A percentile compares a stretch with the other conserved stretches of the same genome.
phyloP scores from a whole-genome alignment of 2,329 filamentous ascomycete genomes.

The Colletotrichum cereale region DNA sequence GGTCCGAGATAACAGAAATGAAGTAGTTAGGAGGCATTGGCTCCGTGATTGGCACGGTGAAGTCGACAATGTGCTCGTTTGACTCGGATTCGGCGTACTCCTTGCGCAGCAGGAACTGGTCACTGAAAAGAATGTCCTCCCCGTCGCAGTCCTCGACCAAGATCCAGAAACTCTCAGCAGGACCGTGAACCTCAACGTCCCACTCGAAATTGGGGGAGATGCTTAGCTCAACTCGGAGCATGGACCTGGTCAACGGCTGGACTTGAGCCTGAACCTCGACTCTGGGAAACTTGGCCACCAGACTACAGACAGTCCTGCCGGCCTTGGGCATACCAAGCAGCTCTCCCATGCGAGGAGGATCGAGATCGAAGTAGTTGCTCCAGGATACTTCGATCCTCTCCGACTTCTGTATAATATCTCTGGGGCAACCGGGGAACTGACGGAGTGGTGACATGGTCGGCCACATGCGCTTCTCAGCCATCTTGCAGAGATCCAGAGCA shows the following conservation, averaged over 20 bases:
- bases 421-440: constrained; percentile 86
- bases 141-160: constrained; percentile 97
- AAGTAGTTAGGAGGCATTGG: constrained; percentile 99
- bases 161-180: constrained; percentile 95
- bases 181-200: constrained; percentile 90
- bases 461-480: constrained; percentile 99
- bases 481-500: constrained; percentile 95
- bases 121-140: constrained; percentile 94
- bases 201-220: constrained; percentile 96
- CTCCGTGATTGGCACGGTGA: constrained; percentile 95
- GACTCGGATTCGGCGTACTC: constrained; percentile 88
- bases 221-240: constrained; percentile 89
- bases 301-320: constrained; percentile 84
- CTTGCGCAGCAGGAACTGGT: constrained; percentile 91
- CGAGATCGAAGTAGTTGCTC: constrained; percentile 94
- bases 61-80: constrained; percentile 95
- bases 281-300: constrained; percentile 93
- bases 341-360: constrained; percentile 96
- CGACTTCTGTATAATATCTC: constrained; percentile 90
- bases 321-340: constrained; percentile 90
- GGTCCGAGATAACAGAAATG: constrained; percentile 91
- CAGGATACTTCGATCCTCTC: constrained; percentile 96
- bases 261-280: constrained; percentile 94
- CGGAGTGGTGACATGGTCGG: constrained; percentile 96
- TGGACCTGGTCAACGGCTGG: constrained; percentile 92